Base-by-base conservation (phyloP, 306 rosid genomes). In the Lathyrus oleraceus region DNA sequence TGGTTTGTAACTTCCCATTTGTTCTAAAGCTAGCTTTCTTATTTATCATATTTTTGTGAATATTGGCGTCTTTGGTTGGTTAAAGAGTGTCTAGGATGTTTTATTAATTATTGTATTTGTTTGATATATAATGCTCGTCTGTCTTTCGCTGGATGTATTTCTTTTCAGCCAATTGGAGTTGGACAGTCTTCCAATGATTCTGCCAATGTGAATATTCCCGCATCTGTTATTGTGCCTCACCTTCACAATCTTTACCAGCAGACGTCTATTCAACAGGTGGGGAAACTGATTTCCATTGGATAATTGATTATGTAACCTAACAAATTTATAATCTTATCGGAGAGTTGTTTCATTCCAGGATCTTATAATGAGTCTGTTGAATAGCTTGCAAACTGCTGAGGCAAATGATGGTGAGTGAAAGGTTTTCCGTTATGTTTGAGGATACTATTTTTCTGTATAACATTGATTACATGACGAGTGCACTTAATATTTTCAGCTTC, bases 231-330 rank as follows among this genome's bases (percentile, higher is more conserved):
- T 51, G 70, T 84, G 78, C 88, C 99, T 82, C 95, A 89, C 69
- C 91, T 91, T 82, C 97, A 95, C 67, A 91, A 87, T 77, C 91
- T 95, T 80, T 86, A 82, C 83, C 95, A 86, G 85, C 99, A 95
- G 87, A 89, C 91, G 4, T 79, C 96, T 61, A 68, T 89, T 79
- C 99, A 95, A 75, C 99, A 95, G 97, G 99, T 91, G 77, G 76
- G 82, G 56, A n/a, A 73, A 70, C 62, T 49, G 28, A 8, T 61
- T 60, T 69, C 61, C 11, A 16, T 61, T 57, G 57, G 30, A 78
- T 70, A 20, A 19, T 51, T 66, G 32, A 76, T 77, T 49, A 47
- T 58, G 25, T 32, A 59, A 61, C 60, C 61, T 42, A 40, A 44
- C 76, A 66, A 43, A 71, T 35, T 38, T 9, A 51, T 83, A 43